Percentiles rank a stretch among this genome's conserved stretches.
Evolutionary conservation across 2,329 filamentous ascomycete species (phyloP).

Genomic region (Alternaria alternata): DNA sequence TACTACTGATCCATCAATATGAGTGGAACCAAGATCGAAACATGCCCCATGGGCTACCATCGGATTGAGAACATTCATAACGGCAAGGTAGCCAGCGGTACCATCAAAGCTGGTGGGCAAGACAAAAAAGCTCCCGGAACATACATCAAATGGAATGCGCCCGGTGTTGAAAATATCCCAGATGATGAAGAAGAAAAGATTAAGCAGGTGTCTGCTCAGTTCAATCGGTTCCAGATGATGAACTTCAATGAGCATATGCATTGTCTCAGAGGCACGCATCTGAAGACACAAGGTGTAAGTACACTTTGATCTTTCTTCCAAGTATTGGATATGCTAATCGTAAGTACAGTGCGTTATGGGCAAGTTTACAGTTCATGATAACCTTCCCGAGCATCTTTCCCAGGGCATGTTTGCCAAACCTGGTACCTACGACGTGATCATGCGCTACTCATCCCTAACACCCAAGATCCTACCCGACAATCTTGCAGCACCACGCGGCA

Average conservation of each 20-base stretch:
- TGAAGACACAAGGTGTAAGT: slow-evolving; percentile 57
- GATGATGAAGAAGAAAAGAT: slow-evolving; percentile 55
- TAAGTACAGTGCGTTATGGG: slow-evolving; percentile 52
- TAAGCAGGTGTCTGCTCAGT: slow-evolving; percentile 55
- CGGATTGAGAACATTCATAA: slow-evolving; percentile 39
- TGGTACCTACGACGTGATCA: slow-evolving; percentile 36
- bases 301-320: background rate
- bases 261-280: slow-evolving; percentile 52
- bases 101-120: slow-evolving; percentile 34
- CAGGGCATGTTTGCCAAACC: slow-evolving; percentile 40
- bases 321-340: background rate
- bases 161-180: slow-evolving; percentile 53
- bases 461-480: slow-evolving; percentile 38
- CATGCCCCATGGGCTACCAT: slow-evolving; percentile 33
- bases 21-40: slow-evolving; percentile 24
- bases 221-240: slow-evolving; percentile 57
- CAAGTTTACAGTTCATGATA: slow-evolving; percentile 53
- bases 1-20: slow-evolving; percentile 5
- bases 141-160: slow-evolving; percentile 54
- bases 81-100: slow-evolving; percentile 35
- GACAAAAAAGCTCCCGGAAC: slow-evolving; percentile 39
- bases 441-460: slow-evolving; percentile 39
- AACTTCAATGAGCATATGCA: slow-evolving; percentile 54
- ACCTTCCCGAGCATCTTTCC: slow-evolving; percentile 55
- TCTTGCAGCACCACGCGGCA: slow-evolving; percentile 56